Evolutionary conservation across 2,329 filamentous ascomycete genomes (phyloP).

Genomic region (Botrytis hyacinthi): DNA sequence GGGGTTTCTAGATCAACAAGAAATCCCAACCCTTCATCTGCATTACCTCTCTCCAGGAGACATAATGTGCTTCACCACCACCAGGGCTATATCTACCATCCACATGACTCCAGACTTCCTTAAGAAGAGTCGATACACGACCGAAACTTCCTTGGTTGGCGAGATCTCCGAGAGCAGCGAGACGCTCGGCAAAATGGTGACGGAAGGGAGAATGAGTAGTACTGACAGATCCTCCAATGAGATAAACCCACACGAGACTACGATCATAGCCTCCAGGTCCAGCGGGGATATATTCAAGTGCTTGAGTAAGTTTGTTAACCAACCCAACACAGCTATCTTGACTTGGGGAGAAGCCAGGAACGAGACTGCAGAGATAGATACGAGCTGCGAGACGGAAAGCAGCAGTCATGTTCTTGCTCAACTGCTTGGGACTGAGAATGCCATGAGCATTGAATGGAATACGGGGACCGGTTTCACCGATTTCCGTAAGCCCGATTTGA

Average conservation of each 20-base stretch:
- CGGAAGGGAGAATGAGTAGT: conserved; percentile 73
- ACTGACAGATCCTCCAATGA: conserved; percentile 80
- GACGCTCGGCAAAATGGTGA: conserved; percentile 71
- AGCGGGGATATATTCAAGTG: conserved; percentile 78
- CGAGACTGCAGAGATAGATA: conserved; percentile 94
- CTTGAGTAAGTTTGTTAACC: conserved; percentile 72
- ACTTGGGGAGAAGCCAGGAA: conserved; percentile 78
- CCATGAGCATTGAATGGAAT: conserved; percentile 67
- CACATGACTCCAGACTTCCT: conserved; percentile 76
- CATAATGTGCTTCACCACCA: conserved; percentile 55
- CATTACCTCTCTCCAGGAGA: conserved; percentile 97
- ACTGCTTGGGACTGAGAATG: conserved; percentile 74
- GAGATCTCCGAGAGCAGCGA: conserved; percentile 71
- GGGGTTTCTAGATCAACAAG: conserved; percentile 68
- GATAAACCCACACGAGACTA: conserved; percentile 87
- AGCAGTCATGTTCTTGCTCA: conserved; percentile 83
- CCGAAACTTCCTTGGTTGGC: conserved; percentile 82
- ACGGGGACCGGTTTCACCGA: conserved; percentile 55
- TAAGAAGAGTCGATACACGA: conserved; percentile 72
- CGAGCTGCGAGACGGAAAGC: conserved; percentile 90
- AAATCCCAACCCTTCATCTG: conserved; percentile 88
- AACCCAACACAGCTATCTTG: conserved; percentile 73
- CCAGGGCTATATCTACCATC: conserved; percentile 51
- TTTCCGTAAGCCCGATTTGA: conserved; percentile 81
- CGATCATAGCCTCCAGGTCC: conserved; percentile 84